Base-by-base conservation (phyloP, 2,329 filamentous ascomycete genomes). In the Aspergillus fumigatiaffinis region DNA sequence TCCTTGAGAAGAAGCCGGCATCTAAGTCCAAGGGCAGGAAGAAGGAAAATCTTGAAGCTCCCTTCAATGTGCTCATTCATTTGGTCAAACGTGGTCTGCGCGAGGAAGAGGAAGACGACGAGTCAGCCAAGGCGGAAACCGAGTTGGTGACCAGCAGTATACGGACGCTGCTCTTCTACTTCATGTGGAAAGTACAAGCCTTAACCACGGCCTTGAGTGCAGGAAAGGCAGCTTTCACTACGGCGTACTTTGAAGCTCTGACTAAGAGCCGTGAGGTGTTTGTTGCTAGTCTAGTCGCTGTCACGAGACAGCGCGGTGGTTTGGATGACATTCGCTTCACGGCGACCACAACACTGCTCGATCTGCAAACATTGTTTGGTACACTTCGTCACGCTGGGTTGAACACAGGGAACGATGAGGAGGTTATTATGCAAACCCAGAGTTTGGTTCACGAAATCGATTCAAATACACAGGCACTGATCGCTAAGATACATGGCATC, bases 171-270 rank as follows among this genome's bases (percentile, higher is more conserved):
- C 82, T 92, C 50, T 91, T 95, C 75, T 97, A 97, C 76, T 96
- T 97, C 71, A 91, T 96, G 86, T 99, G 94, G 94, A 93, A 94
- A 70, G 83, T 89, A 23, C 84, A 85, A 53, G 79, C 81, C 53
- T 68, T 91, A 59, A 79, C 80, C 60, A 78, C 81, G 54, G 73
- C 82, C 17, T 73, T 90, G 38, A 76, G 80, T 17, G 66, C 74
- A 9, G 79, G 80, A 26, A 82, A 85, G 47, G 80, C 82, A 23
- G 77, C 78, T 1, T 87, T 88, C 68, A 79, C 83, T 57, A 82
- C 79, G 25, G 84, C 87, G 58, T 79, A 90, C 46, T 86, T 90
- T 48, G 83, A 87, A 63, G 84, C 87, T 0, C 81, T 92, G 53
- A 87, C 87, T 0, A 88, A 84, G 47, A 78, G 80, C 54, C 79